Conservation (phyloP, 164 flowering plant genomes). For the Tetrastigma voinierianum region DNA sequence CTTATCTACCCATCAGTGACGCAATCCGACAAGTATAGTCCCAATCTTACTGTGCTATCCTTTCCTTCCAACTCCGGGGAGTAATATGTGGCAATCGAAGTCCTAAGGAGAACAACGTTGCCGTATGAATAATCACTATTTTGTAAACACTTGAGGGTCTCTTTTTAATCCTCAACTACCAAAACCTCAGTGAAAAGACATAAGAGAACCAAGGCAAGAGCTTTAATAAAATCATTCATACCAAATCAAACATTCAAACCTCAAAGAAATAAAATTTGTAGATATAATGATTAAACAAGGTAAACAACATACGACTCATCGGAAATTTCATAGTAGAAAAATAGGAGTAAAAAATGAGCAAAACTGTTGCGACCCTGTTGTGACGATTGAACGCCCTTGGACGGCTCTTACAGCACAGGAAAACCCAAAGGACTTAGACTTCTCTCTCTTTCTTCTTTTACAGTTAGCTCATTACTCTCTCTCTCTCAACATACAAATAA, state of each 20-base stretch:
- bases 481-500: slow-evolving; percentile 13
- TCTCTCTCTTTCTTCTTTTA: background rate
- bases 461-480: background rate
- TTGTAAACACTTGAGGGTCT: too few relatives aligned
- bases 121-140: too few relatives aligned
- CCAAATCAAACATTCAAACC: too few relatives aligned
- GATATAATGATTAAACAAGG: background rate
- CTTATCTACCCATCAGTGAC: background rate
- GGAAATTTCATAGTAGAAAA: background rate
- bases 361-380: background rate
- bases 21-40: background rate
- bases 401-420: slow-evolving; percentile 62
- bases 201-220: background rate
- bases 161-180: background rate
- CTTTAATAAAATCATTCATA: too few relatives aligned
- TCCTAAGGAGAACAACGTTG: background rate
- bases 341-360: slow-evolving; percentile 9
- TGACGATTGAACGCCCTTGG: slow-evolving; percentile 24
- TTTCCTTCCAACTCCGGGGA: background rate
- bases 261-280: too few relatives aligned
- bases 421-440: slow-evolving; percentile 61
- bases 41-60: background rate
- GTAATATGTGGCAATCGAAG: background rate
- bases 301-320: background rate
- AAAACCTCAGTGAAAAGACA: background rate